Evolutionary conservation across 2,329 filamentous ascomycete species (phyloP).

Genomic region (Nemania sp.): DNA sequence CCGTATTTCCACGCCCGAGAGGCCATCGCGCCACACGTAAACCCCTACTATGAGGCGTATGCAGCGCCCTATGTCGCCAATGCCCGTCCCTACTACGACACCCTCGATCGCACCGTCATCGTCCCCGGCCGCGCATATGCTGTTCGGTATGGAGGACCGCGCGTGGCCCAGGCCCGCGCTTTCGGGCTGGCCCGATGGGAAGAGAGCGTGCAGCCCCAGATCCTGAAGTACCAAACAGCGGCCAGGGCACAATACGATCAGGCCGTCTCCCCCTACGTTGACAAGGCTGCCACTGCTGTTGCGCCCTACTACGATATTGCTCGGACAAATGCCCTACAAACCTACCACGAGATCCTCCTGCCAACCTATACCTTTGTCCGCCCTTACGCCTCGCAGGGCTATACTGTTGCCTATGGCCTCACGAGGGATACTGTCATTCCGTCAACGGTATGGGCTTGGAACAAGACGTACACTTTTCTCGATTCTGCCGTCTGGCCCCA

Average conservation of each 20-base stretch:
- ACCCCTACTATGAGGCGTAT: slow-evolving; percentile 85
- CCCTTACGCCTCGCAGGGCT: slow-evolving; percentile 73
- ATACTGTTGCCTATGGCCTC: slow-evolving; percentile 67
- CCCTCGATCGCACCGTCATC: slow-evolving; percentile 65
- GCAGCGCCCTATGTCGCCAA: slow-evolving; percentile 80
- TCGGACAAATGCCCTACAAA: slow-evolving; percentile 63
- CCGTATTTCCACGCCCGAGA: slow-evolving; percentile 73
- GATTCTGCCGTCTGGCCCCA: slow-evolving; percentile 80
- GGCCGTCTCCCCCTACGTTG: slow-evolving; percentile 73
- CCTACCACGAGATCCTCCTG: slow-evolving; percentile 72
- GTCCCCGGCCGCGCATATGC: slow-evolving; percentile 68
- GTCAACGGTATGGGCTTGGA: slow-evolving; percentile 70
- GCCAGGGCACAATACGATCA: slow-evolving; percentile 69
- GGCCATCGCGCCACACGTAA: slow-evolving; percentile 69
- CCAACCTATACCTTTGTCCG: slow-evolving; percentile 75
- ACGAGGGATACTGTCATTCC: slow-evolving; percentile 72
- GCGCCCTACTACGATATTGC: slow-evolving; percentile 74
- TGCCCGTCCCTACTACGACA: slow-evolving; percentile 74
- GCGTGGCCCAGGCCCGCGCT: slow-evolving; percentile 67
- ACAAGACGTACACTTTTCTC: slow-evolving; percentile 69
- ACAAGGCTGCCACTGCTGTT: slow-evolving; percentile 58
- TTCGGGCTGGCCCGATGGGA: slow-evolving; percentile 76
- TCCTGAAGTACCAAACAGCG: slow-evolving; percentile 65
- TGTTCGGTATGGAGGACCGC: slow-evolving; percentile 75
- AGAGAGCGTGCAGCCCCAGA: slow-evolving; percentile 72